Base-by-base conservation (phyloP, 257 asterid species). In the Ilex asprella region DNA sequence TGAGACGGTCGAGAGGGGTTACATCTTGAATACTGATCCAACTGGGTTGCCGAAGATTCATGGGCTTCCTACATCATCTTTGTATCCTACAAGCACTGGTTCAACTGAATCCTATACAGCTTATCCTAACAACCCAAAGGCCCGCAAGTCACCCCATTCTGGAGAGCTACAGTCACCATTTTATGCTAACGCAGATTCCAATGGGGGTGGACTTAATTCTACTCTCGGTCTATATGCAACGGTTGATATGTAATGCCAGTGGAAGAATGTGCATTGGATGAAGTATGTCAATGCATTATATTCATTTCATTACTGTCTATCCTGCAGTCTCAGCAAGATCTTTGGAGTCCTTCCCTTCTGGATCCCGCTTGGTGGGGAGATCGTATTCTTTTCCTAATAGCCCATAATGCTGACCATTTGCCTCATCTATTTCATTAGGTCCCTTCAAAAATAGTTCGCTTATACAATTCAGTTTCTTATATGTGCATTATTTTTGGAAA, bases 1-100 rank as follows among this genome's bases (percentile, higher is more conserved):
- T 21, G 95, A 91, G 58, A 56, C 94, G 5, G 89, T 88, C 2
- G 96, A 87, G 73, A 87, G 94, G 79, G 97, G 97, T 55, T 91
- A 91, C 77, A 82, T 83, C 81, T 63, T 82, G 75, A 78, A 70
- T 68, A 73, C 81, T 39, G 97, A 93, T 63, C 70, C 81, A 2
- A 93, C 96, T 2, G 97, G 99, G 58, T 78, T 93, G 66, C 99
- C 97, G 29, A 87, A 75, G 87, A 89, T 93, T 73, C 90, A 82
- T 13, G 97, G 96, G 64, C 92, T 93, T 70, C 95, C 97, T 10
- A 62, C 91, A 67, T 85, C 99, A 15, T 89, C 96, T 14, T 59
- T 82, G 47, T 82, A 85, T 32, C 68, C 71, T 69, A 75, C 73
- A 2, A 76, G 80, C 73, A 70, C 82, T 51, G 87, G 90, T 59